Base-by-base conservation (phyloP, 2,329 filamentous ascomycete species). In the Sordariomycetes sp. region DNA sequence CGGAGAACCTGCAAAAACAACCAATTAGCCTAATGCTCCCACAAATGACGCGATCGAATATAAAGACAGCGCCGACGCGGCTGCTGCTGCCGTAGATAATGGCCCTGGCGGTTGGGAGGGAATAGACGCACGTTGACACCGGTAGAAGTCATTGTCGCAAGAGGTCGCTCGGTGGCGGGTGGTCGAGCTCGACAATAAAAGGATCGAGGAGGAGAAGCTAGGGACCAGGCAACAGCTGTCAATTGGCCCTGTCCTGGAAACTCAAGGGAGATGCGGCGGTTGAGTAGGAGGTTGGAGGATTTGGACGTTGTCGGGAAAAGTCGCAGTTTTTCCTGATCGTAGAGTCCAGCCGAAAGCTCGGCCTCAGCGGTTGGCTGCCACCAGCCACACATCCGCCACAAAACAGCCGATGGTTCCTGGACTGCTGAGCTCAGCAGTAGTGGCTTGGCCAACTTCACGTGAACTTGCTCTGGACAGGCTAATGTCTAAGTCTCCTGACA, bases 1-100 rank as follows among this genome's bases (percentile, higher is more conserved):
- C 92, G 88, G 63, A 96, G 77, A 63, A 98, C 90, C 92, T 98
- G 63, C 34, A 50, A 39, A 43, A 32, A 21, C 35, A 36, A 15
- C 18, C 33, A 33, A 35, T 39, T 30, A 35, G 23, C 18, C 10
- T 15, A 14, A 8, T n/a, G 31, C 24, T 17, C 19, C 29, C 5
- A 8, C 15, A 17, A 14, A n/a, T 8, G 7, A n/a, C n/a, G n/a
- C n/a, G n/a, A n/a, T n/a, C n/a, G n/a, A n/a, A n/a, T n/a, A n/a
- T n/a, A n/a, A 28, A 16, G 26, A 16, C 12, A 27, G 25, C 25
- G 25, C 25, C 25, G 25, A n/a, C n/a, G n/a, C n/a, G n/a, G n/a
- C n/a, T n/a, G n/a, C n/a, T n/a, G n/a, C n/a, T n/a, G n/a, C n/a
- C n/a, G n/a, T n/a, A n/a, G n/a, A n/a, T n/a, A n/a, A n/a, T n/a